phyloP scores from a whole-genome alignment of 495 filamentous ascomycete genomes.

The Hypoxylon fragiforme region DNA sequence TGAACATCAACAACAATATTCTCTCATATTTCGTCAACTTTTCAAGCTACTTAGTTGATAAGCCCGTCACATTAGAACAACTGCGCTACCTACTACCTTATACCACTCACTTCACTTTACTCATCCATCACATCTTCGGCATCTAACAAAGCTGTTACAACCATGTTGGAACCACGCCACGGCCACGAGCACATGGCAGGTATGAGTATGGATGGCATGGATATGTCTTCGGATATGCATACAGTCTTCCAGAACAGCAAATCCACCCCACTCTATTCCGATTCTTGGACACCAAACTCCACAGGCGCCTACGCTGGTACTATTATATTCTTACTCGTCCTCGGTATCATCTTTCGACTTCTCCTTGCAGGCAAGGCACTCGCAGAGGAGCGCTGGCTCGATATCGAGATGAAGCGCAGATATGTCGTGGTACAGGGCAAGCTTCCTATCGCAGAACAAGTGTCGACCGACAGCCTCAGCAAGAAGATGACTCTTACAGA shows the following conservation, averaged over 20 bases:
- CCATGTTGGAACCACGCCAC: constrained; percentile 16
- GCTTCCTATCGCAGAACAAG: constrained; percentile 56
- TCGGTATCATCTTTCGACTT: constrained; percentile 67
- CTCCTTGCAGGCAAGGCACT: constrained; percentile 67
- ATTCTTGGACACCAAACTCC: constrained; percentile 69
- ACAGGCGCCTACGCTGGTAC: constrained; percentile 76
- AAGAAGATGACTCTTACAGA: constrained; percentile 64
- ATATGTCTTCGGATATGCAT: constrained; percentile 35
- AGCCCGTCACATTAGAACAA: too few relatives aligned
- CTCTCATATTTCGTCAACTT: too few relatives aligned
- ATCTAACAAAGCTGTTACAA: not conserved
- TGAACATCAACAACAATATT: too few relatives aligned
- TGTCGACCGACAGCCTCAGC: constrained; percentile 54
- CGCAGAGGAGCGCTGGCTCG: constrained; percentile 58
- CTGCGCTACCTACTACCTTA: too few relatives aligned
- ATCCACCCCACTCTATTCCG: constrained; percentile 72
- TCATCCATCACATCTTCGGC: not conserved
- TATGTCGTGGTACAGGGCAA: constrained; percentile 75
- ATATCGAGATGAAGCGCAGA: constrained; percentile 67
- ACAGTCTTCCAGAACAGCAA: constrained; percentile 70
- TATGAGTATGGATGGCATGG: constrained; percentile 19
- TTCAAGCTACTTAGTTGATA: too few relatives aligned
- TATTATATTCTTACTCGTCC: constrained; percentile 81
- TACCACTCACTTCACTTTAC: not conserved
- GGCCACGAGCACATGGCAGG: constrained; percentile 30